Evolutionary conservation across 2,329 filamentous ascomycete species (phyloP), one percentile per base, ranked within the genome.

Genomic region (Pseudogymnoascus sp.): DNA sequence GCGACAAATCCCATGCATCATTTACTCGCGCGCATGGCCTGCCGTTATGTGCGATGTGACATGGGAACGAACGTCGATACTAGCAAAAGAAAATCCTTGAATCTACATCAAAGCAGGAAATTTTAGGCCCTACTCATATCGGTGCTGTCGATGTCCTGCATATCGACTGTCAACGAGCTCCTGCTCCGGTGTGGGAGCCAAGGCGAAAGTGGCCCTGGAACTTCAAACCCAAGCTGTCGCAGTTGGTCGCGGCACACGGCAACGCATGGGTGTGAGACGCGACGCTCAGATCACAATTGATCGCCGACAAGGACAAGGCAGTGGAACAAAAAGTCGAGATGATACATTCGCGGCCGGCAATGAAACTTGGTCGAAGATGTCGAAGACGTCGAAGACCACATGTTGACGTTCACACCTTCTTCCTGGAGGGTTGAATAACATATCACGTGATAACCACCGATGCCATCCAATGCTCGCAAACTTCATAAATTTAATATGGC

Each of bases 261-360:
- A 33, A 56, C 50, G 11, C 28, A 56, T 56, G 28, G 50, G 50
- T 33, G 50, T 56, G 50, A 56, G 50, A 56, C 50, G 28, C n/a
- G 28, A 33, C 50, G 50, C 50, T 56, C 50, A 19, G 50, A 56
- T 33, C 50, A 56, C 28, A 56, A 56, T 56, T 33, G 50, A 56
- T 56, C 28, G 28, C 12, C 50, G n/a, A 56, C 50, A 56, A n/a
- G 50, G 28, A 33, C 50, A 56, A 56, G 50, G 50, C 50, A 19
- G 11, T 56, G 50, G 50, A 56, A 56, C 28, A 33, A 56, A 56
- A 56, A 56, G 28, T 56, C 50, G 50, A 56, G 50, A 33, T 19
- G 50, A 56, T 56, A 56, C 50, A 33, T 56, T 33, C 28, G 10
- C 10, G 11, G 10, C 24, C 28, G 26, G 50, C 16, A 56, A 22